These are phyloP conservation scores for Hamigera avellanea DNA, from an alignment of 495 filamentous ascomycete species.

Conservation along the genomic window DNA sequence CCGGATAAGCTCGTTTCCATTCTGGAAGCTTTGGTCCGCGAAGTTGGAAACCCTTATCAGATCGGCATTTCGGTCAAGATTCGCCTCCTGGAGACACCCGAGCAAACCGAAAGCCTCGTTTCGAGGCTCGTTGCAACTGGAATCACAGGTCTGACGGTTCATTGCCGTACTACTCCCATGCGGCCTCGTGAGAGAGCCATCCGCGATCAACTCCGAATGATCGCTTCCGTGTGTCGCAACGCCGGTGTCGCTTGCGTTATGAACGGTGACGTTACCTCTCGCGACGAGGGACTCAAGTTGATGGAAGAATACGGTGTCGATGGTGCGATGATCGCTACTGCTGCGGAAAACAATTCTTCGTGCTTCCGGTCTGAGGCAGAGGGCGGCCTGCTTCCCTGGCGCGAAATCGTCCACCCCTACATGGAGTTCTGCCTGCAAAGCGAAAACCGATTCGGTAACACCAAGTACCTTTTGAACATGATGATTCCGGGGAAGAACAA, in stretches of 20 bases:
- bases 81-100: conserved; percentile 65
- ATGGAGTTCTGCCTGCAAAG: conserved; percentile 56
- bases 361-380: conserved; percentile 58
- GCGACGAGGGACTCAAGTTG: conserved; percentile 54
- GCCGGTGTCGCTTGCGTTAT: conserved; percentile 82
- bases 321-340: conserved; percentile 92
- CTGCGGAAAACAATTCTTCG: conserved; percentile 79
- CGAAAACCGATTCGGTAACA: conserved; percentile 82
- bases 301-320: conserved; percentile 70
- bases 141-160: conserved; percentile 83
- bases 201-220: conserved; percentile 71
- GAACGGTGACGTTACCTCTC: conserved; percentile 79
- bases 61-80: conserved; percentile 97
- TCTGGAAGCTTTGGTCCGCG: conserved; percentile 63
- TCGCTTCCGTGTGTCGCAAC: conserved; percentile 63
- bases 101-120: conserved; percentile 63
- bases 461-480: conserved; percentile 78
- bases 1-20: conserved; percentile 78
- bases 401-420: conserved; percentile 63
- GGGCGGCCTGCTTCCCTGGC: conserved; percentile 59
- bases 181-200: conserved; percentile 79
- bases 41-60: conserved; percentile 61
- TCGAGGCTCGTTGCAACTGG: conserved; percentile 66
- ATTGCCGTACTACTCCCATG: conserved; percentile 95
- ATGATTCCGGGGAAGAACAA: conserved; percentile 70